Evolutionary conservation across 1,284 basidiomycete genomes (phyloP).

Genomic region (Cystobasidium pallidum): DNA sequence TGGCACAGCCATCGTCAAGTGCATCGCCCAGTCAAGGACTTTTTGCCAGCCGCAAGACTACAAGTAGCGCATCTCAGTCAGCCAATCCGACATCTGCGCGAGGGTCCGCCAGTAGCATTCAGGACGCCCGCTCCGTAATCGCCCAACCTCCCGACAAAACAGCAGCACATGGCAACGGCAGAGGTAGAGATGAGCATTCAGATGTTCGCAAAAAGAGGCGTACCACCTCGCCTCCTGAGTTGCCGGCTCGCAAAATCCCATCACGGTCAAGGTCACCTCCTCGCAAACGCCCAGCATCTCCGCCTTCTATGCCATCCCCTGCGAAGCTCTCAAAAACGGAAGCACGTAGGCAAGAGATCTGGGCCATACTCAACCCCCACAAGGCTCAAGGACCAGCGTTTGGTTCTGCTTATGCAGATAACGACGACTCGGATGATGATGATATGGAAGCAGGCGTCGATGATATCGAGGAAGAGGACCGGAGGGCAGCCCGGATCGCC

Average conservation of each 20-base stretch:
- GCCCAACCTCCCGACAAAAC: neutral
- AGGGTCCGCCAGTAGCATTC: neutral
- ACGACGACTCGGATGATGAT: slow-evolving; percentile 39
- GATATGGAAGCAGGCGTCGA: slow-evolving; percentile 45
- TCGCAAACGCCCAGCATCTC: neutral
- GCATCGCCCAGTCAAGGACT: slow-evolving; percentile 11
- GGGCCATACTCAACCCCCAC: slow-evolving; percentile 32
- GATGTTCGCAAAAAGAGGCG: neutral
- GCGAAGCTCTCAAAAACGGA: neutral
- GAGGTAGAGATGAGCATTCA: neutral
- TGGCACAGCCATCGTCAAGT: neutral
- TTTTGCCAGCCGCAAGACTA: slow-evolving; percentile 11
- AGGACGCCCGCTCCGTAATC: neutral
- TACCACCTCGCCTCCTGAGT: neutral
- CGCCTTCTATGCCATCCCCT: neutral
- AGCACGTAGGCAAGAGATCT: slow-evolving; percentile 27
- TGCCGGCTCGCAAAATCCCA: neutral
- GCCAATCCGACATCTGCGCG: neutral
- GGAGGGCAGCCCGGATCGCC: slow-evolving; percentile 27
- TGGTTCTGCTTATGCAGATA: neutral
- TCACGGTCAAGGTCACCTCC: slow-evolving; percentile 13
- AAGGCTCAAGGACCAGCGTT: neutral
- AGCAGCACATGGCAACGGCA: neutral
- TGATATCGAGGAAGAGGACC: slow-evolving; percentile 43
- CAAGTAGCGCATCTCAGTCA: neutral